Percentiles rank a stretch among this genome's conserved stretches.
These are phyloP conservation scores for Fusarium papillatum DNA, from an alignment of 2,329 filamentous ascomycete species.

Conservation along the genomic window DNA sequence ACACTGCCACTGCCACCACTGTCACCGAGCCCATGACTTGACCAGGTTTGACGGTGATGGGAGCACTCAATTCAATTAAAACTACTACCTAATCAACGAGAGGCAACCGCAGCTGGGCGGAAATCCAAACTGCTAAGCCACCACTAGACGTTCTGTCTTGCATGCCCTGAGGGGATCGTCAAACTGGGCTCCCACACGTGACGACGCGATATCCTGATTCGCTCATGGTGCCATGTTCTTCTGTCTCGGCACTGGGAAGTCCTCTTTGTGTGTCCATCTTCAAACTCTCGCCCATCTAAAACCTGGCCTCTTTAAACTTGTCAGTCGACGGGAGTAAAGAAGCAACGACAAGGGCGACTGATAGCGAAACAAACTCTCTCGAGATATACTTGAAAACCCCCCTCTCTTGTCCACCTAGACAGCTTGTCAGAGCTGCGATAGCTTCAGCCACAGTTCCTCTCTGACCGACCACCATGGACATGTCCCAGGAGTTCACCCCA, in stretches of 20 bases:
- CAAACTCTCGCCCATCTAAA: neutral
- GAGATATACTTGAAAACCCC: neutral
- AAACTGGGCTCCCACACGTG: constrained; percentile 36
- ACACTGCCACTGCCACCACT: constrained; percentile 21
- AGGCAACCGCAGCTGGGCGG: constrained; percentile 17
- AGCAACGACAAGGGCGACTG: neutral
- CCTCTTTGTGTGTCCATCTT: constrained; percentile 8
- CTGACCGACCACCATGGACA: constrained; percentile 43
- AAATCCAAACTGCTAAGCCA: constrained; percentile 16
- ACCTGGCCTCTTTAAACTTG: constrained; percentile 1
- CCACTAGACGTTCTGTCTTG: neutral
- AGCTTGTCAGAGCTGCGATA: constrained; percentile 13
- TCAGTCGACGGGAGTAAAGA: neutral
- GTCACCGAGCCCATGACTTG: constrained; percentile 5
- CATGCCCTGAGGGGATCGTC: constrained; percentile 20
- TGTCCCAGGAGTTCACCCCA: constrained; percentile 42
- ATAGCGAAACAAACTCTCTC: neutral
- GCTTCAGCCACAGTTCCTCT: neutral
- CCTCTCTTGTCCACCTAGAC: neutral
- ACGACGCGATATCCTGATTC: constrained; percentile 36
- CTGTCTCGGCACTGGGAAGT: constrained; percentile 1
- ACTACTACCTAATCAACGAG: neutral
- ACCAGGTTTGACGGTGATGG: neutral
- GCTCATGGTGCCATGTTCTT: constrained; percentile 18
- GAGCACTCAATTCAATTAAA: neutral